Percentiles rank a stretch among this genome's conserved stretches.
phyloP scores from a whole-genome alignment of 75 land plant genomes.

The Pinus taeda region DNA sequence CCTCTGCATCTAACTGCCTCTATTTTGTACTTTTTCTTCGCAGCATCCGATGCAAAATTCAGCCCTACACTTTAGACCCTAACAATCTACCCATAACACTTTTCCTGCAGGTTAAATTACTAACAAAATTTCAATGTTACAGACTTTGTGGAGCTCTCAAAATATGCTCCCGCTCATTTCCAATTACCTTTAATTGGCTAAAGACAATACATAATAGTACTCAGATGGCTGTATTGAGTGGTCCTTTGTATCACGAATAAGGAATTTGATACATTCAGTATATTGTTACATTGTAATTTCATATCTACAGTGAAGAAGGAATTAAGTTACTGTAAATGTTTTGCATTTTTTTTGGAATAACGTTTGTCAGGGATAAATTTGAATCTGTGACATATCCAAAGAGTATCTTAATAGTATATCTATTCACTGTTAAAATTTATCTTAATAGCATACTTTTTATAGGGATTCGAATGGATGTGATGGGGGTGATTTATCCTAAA shows the following conservation, averaged over 20 bases:
- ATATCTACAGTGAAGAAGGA: too few species aligned
- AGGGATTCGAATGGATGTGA: too few species aligned
- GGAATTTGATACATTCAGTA: background rate
- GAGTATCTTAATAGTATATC: too few species aligned
- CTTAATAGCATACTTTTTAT: too few species aligned
- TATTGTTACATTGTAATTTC: background rate
- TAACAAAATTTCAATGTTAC: background rate
- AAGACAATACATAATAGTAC: background rate
- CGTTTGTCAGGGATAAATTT: too few species aligned
- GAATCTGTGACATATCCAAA: too few species aligned
- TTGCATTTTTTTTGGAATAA: too few species aligned
- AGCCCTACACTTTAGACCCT: slow-evolving; percentile 4
- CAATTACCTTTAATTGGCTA: background rate
- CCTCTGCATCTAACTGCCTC: slow-evolving; percentile 1
- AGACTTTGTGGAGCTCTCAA: background rate
- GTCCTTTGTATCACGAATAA: background rate
- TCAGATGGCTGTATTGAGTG: background rate
- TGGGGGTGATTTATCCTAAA: too few species aligned
- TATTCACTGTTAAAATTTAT: too few species aligned
- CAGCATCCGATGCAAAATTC: slow-evolving; percentile 1
- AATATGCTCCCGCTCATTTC: background rate
- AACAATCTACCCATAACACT: background rate
- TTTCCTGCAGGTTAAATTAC: background rate
- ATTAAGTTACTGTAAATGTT: background rate
- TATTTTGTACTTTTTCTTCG: slow-evolving; percentile 1